Evolutionary conservation across 2,329 filamentous ascomycete genomes (phyloP), one percentile per base, ranked within the genome.

Genomic region (Monilinia vaccinii-corymbosi): DNA sequence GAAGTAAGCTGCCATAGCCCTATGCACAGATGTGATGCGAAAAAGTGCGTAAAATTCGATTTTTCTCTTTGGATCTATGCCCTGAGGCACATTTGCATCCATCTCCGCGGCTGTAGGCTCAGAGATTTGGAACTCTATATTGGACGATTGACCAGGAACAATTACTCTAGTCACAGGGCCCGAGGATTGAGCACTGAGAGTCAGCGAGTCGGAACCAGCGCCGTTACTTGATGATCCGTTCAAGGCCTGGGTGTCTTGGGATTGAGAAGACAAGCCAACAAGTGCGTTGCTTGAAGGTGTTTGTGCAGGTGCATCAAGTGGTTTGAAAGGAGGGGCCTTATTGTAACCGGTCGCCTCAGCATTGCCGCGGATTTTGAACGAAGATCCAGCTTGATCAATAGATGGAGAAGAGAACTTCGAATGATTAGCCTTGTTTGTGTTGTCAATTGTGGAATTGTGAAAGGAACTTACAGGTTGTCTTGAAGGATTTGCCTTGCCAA

Each of bases 1-100:
- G 38, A 71, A 67, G 47, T 67, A 63, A 18, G 64, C 58, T 44
- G 61, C 59, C 58, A 73, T 62, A 8, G 65, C 64, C 50, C 61
- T 64, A 45, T 73, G 70, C 25, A 74, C 53, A 6, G 60, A 60
- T 31, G 65, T 65, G 21, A 73, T 56, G 31, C 71, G 70, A 59
- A 64, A 72, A 18, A 61, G 64, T 23, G 65, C 64, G 23, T 62
- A 63, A 50, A 69, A 69, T 55, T 71, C 62, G 31, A 56, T 55
- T 45, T 60, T 61, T 45, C 67, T 63, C 11, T 62, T 51, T 18
- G 64, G 53, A 32, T 63, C 64, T 31, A 69, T 67, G 40, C 64
- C 38, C 44, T 51, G 23, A 21, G 71, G 71, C 32, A 69, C 53
- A 3, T 53, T 28, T 14, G 44, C 14, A 34, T 48, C 53, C 47